A percentile compares a stretch with the other conserved stretches of the same genome.
Evolutionary conservation across 2,329 filamentous ascomycete genomes (phyloP).

Genomic region (Bertia moriformis): DNA sequence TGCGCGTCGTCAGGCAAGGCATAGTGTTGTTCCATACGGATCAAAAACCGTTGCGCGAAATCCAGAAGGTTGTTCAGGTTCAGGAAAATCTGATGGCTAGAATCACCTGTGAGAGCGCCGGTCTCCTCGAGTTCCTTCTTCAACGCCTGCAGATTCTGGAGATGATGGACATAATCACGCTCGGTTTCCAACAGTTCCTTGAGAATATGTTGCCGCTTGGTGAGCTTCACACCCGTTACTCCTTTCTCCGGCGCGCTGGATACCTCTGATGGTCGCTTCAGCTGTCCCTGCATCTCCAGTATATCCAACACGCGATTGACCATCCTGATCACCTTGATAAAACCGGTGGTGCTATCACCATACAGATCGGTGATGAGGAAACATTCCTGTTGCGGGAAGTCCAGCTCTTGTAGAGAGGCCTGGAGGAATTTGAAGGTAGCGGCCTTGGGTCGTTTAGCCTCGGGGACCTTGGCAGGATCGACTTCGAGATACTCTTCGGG

Average conservation of each 20-base stretch:
- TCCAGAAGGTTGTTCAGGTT: conserved; percentile 62
- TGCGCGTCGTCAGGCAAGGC: conserved; percentile 48
- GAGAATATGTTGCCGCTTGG: conserved; percentile 47
- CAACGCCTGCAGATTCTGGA: conserved; percentile 57
- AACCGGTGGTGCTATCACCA: conserved; percentile 61
- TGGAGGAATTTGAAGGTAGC: conserved; percentile 60
- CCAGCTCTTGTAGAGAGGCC: conserved; percentile 51
- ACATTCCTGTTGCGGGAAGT: conserved; percentile 50
- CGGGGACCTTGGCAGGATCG: conserved; percentile 31
- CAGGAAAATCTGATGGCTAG: conserved; percentile 59
- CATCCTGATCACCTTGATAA: conserved; percentile 61
- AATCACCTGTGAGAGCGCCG: conserved; percentile 54
- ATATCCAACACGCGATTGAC: conserved; percentile 58
- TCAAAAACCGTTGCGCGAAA: conserved; percentile 60
- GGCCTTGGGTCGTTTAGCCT: conserved; percentile 49
- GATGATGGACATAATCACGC: conserved; percentile 61
- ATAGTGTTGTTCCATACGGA: conserved; percentile 62
- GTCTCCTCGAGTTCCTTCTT: conserved; percentile 59
- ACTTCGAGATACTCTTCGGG: conserved; percentile 38
- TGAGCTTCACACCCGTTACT: conserved; percentile 26
- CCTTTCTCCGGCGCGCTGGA: conserved; percentile 23
- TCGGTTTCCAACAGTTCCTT: conserved; percentile 59
- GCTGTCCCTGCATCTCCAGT: conserved; percentile 45
- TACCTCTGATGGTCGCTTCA: conserved; percentile 24
- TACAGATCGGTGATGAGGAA: conserved; percentile 62